Percentiles rank a stretch among this genome's conserved stretches.
These are phyloP conservation scores for Boletus reticuloceps DNA, from an alignment of 768 basidiomycete species.

Conservation along the genomic window DNA sequence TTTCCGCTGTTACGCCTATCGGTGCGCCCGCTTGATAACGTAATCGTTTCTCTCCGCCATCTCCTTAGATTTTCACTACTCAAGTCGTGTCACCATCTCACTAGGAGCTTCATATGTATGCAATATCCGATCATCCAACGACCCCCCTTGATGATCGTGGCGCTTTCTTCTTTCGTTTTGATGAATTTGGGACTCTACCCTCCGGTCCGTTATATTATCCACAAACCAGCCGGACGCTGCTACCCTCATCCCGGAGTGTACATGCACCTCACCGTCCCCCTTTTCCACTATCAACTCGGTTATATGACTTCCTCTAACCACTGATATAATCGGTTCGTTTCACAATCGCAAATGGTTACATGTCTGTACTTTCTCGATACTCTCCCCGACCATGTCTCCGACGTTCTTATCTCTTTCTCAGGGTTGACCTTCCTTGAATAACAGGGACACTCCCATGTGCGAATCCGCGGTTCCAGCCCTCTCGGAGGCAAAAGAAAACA, in stretches of 20 bases:
- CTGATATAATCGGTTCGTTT: not conserved
- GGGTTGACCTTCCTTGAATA: not conserved
- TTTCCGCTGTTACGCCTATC: slow-evolving; percentile 7
- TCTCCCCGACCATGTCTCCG: not conserved
- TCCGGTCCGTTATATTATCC: not conserved
- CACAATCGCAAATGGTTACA: too few relatives aligned
- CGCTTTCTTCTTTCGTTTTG: not conserved
- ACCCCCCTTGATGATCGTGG: slow-evolving; percentile 2
- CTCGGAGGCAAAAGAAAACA: not conserved
- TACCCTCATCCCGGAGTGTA: not conserved
- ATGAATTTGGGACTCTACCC: not conserved
- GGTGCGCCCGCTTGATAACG: not conserved
- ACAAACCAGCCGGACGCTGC: not conserved
- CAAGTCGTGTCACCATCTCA: too few relatives aligned
- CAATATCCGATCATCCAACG: too few relatives aligned
- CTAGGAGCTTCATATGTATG: too few relatives aligned
- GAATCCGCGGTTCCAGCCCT: not conserved
- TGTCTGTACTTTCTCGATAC: too few relatives aligned
- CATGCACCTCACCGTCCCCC: not conserved
- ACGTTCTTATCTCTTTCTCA: not conserved
- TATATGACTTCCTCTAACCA: not conserved
- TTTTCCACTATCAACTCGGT: not conserved
- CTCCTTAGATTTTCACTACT: too few relatives aligned
- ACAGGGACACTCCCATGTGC: not conserved
- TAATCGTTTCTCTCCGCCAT: not conserved